Evolutionary conservation across 441 rosid species (phyloP).

Genomic region (Lepidium campestre): DNA sequence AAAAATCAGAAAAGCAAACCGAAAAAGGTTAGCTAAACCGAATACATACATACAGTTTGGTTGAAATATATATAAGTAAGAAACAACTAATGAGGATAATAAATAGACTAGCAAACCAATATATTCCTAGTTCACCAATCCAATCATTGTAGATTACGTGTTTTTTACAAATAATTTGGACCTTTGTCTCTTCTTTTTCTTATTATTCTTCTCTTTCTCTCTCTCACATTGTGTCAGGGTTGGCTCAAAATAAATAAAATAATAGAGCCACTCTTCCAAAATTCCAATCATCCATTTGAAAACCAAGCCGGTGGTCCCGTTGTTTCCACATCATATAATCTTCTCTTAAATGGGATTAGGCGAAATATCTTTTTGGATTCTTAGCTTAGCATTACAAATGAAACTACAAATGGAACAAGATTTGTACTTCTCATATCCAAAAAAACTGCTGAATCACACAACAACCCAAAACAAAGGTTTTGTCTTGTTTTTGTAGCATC

Average conservation of each 20-base stretch:
- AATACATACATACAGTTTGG: background rate
- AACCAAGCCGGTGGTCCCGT: too few species aligned
- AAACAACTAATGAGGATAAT: background rate
- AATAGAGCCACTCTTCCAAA: constrained; percentile 8
- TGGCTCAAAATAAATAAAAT: background rate
- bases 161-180: constrained; percentile 4
- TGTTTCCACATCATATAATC: too few species aligned
- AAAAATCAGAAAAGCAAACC: background rate
- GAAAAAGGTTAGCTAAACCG: background rate
- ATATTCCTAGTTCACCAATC: constrained; percentile 18
- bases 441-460: constrained; percentile 6
- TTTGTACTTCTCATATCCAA: background rate
- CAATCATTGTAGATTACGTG: constrained; percentile 23
- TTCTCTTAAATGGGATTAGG: too few species aligned
- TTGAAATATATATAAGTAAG: background rate
- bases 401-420: background rate
- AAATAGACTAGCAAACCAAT: constrained; percentile 15
- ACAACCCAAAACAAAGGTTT: background rate
- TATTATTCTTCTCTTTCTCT: constrained; percentile 11
- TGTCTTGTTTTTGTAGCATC: constrained; percentile 18
- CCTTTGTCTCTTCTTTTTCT: constrained; percentile 14
- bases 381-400: background rate
- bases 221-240: background rate
- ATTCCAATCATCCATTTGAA: too few species aligned
- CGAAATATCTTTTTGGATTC: background rate